Conservation (phyloP, 2,329 filamentous ascomycete species). For the Aspergillus uvarum region DNA sequence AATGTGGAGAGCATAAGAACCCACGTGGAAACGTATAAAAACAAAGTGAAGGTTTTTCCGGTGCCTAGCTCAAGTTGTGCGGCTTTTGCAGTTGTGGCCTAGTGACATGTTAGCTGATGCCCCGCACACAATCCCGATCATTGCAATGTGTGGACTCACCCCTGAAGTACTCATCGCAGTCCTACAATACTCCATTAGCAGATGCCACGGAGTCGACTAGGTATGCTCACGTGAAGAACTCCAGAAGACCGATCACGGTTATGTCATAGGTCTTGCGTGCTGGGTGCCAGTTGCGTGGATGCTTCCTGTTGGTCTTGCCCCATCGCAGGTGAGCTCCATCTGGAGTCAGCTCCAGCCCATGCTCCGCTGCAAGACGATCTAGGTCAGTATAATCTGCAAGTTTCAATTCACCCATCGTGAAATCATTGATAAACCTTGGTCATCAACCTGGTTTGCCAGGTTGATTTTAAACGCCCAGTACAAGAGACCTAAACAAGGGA, state of each 20-base stretch:
- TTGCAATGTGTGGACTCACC: slow-evolving; percentile 6
- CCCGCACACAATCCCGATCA: neutral
- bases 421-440: neutral
- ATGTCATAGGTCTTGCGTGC: slow-evolving; percentile 26
- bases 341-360: slow-evolving; percentile 17
- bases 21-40: slow-evolving; percentile 23
- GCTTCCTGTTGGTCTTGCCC: slow-evolving; percentile 17
- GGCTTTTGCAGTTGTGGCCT: slow-evolving; percentile 19
- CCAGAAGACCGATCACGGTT: slow-evolving; percentile 23
- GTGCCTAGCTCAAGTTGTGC: slow-evolving; percentile 17
- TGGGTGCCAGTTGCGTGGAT: slow-evolving; percentile 25
- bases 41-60: slow-evolving; percentile 15
- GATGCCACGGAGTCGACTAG: neutral
- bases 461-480: neutral
- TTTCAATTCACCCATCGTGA: neutral
- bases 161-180: slow-evolving; percentile 16
- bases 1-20: neutral
- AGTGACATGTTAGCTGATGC: neutral
- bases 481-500: neutral
- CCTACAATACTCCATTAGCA: slow-evolving; percentile 5
- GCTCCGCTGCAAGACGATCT: slow-evolving; percentile 1
- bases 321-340: slow-evolving; percentile 19
- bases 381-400: neutral
- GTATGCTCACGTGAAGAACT: slow-evolving; percentile 25
- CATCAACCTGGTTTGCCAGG: neutral